These are phyloP conservation scores for Boletus edulis DNA, from an alignment of 768 basidiomycete species.

Conservation along the genomic window DNA sequence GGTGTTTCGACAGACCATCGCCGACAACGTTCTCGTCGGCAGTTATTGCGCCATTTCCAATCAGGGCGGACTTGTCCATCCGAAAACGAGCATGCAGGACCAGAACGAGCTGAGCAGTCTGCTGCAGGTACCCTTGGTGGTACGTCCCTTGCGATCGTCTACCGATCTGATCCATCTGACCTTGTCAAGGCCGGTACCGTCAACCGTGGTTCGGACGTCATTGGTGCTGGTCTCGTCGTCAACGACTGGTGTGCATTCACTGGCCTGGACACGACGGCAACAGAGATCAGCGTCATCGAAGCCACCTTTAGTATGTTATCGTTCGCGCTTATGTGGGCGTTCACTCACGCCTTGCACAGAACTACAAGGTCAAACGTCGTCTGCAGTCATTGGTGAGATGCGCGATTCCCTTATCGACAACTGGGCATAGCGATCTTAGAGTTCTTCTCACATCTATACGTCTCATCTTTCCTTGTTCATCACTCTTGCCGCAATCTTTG, in stretches of 20 bases:
- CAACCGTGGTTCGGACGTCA: slow-evolving; percentile 96
- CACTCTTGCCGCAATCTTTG: slow-evolving; percentile 15
- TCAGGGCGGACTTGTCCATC: slow-evolving; percentile 97
- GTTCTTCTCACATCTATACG: too few species aligned
- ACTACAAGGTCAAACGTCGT: slow-evolving; percentile 79
- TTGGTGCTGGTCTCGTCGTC: slow-evolving; percentile 96
- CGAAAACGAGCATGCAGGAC: slow-evolving; percentile 94
- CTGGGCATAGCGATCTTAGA: slow-evolving; percentile 56
- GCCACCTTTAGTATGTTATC: slow-evolving; percentile 85
- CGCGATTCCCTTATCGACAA: slow-evolving; percentile 88
- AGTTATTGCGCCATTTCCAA: slow-evolving; percentile 95
- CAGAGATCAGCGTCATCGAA: slow-evolving; percentile 97
- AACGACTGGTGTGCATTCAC: slow-evolving; percentile 99
- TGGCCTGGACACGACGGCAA: slow-evolving; percentile 99
- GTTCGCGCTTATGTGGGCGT: neutral
- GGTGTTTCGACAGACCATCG: slow-evolving; percentile 96
- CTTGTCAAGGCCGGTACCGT: slow-evolving; percentile 85
- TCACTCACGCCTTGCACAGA: slow-evolving; percentile 43
- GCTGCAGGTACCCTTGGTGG: slow-evolving; percentile 92
- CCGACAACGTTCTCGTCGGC: slow-evolving; percentile 95
- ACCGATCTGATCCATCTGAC: neutral
- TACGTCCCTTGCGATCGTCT: slow-evolving; percentile 40
- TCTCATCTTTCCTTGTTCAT: neutral
- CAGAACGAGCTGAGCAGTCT: slow-evolving; percentile 96
- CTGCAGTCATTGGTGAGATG: slow-evolving; percentile 89